phyloP scores from a whole-genome alignment of 2,329 filamentous ascomycete genomes.

The Pestalotiopsis sp. region DNA sequence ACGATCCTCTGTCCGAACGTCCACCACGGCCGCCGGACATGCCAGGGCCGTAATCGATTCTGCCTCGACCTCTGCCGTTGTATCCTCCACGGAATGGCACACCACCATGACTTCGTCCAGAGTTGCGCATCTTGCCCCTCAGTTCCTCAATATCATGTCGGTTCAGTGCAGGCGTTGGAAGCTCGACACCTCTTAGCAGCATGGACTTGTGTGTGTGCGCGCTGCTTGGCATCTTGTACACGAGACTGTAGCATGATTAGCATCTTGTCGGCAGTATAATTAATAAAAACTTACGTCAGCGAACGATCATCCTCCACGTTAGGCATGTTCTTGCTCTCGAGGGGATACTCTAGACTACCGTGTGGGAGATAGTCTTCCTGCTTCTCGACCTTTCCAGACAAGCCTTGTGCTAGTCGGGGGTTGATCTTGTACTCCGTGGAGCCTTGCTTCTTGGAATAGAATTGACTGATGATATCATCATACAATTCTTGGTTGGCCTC shows the following conservation, averaged over 20 bases:
- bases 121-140: slow-evolving; percentile 64
- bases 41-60: slow-evolving; percentile 36
- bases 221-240: slow-evolving; percentile 80
- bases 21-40: slow-evolving; percentile 27
- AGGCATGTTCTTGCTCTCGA: slow-evolving; percentile 72
- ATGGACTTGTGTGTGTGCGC: slow-evolving; percentile 86
- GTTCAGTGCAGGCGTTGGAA: slow-evolving; percentile 73
- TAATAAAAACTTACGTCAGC: slow-evolving; percentile 65
- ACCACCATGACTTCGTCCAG: slow-evolving; percentile 72
- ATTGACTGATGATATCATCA: slow-evolving; percentile 78
- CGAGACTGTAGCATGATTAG: slow-evolving; percentile 62
- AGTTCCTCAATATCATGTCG: slow-evolving; percentile 75
- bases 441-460: slow-evolving; percentile 89
- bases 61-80: slow-evolving; percentile 28
- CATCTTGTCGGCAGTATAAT: slow-evolving; percentile 8
- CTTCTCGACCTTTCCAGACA: slow-evolving; percentile 81
- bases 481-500: slow-evolving; percentile 81
- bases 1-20: slow-evolving; percentile 19
- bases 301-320: slow-evolving; percentile 84
- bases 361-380: slow-evolving; percentile 85
- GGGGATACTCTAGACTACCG: slow-evolving; percentile 76
- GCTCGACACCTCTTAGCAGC: slow-evolving; percentile 81
- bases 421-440: slow-evolving; percentile 71
- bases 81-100: slow-evolving; percentile 52
- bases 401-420: slow-evolving; percentile 72